phyloP scores from a whole-genome alignment of 2,329 filamentous ascomycete genomes.

The Epichloe bromicola region DNA sequence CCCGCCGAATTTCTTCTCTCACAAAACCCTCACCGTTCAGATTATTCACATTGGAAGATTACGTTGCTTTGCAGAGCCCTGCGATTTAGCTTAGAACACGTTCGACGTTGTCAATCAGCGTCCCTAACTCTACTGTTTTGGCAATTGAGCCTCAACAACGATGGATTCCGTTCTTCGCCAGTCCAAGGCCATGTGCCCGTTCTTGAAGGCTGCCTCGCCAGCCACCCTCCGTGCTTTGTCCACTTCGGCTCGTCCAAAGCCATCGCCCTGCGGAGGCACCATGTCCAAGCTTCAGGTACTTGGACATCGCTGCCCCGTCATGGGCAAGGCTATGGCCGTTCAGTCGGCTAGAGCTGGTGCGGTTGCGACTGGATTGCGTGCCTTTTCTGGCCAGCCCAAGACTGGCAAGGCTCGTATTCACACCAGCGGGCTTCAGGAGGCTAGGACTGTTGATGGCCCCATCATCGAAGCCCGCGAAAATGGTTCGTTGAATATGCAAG shows the following conservation, averaged over 20 bases:
- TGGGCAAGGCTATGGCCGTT: slow-evolving; percentile 93
- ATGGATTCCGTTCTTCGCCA: slow-evolving; percentile 96
- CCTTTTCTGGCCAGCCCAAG: slow-evolving; percentile 37
- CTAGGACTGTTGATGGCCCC: slow-evolving; percentile 57
- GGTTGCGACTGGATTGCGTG: slow-evolving; percentile 35
- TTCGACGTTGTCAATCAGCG: neutral
- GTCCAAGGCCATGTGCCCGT: slow-evolving; percentile 93
- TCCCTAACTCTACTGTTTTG: neutral
- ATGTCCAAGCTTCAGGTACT: slow-evolving; percentile 96
- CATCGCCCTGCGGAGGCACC: slow-evolving; percentile 69
- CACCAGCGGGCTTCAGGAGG: slow-evolving; percentile 65
- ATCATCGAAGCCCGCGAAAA: slow-evolving; percentile 35
- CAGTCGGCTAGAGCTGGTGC: slow-evolving; percentile 51
- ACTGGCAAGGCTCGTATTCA: slow-evolving; percentile 63
- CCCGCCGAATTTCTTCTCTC: neutral
- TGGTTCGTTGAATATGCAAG: slow-evolving; percentile 24
- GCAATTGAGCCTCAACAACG: neutral
- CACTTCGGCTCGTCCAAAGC: slow-evolving; percentile 53
- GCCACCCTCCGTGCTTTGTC: slow-evolving; percentile 83
- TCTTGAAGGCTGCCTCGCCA: slow-evolving; percentile 87
- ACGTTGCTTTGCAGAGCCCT: neutral
- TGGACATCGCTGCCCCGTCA: slow-evolving; percentile 90
- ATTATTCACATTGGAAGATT: neutral
- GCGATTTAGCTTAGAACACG: neutral
- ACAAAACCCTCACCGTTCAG: neutral